These are phyloP conservation scores for Magnolia kwangsiensis DNA, from an alignment of 164 flowering plant species.

Conservation along the genomic window DNA sequence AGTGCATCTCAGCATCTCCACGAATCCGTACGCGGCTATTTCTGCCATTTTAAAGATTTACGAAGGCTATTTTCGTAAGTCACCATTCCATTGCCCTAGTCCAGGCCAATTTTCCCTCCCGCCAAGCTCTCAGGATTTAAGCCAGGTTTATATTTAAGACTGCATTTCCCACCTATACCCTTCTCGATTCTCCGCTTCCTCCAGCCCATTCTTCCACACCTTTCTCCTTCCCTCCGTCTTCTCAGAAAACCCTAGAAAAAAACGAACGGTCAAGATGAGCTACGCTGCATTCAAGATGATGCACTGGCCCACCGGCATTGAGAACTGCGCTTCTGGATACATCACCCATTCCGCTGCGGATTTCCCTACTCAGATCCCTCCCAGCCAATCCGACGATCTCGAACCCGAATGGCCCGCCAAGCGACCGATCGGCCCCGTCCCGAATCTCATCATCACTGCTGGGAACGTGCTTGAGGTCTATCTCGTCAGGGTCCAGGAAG, in stretches of 20 bases:
- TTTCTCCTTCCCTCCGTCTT: not conserved
- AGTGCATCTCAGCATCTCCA: too few species aligned
- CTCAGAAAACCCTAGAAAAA: not conserved
- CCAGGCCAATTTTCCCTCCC: not conserved
- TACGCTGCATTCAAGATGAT: constrained; percentile 91
- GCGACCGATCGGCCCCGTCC: constrained; percentile 63
- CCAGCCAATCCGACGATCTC: constrained; percentile 48
- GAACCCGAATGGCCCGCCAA: constrained; percentile 61
- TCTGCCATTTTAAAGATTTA: too few species aligned
- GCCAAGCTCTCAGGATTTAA: constrained; percentile 4
- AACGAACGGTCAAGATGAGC: constrained; percentile 45
- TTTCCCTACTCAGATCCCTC: constrained; percentile 38
- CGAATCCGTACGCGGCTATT: too few species aligned
- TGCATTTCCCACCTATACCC: not conserved
- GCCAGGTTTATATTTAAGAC: not conserved
- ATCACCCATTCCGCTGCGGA: constrained; percentile 68
- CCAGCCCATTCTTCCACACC: not conserved
- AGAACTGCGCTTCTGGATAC: constrained; percentile 86
- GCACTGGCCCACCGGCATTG: constrained; percentile 94
- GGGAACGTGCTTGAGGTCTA: constrained; percentile 81
- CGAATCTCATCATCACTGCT: constrained; percentile 78
- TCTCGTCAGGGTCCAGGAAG: constrained; percentile 65
- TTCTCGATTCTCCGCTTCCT: not conserved
- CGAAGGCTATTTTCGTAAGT: too few species aligned
- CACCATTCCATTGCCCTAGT: not conserved